Evolutionary conservation across 352 stramenopile species (phyloP).

Genomic region (Phytophthora kernoviae): DNA sequence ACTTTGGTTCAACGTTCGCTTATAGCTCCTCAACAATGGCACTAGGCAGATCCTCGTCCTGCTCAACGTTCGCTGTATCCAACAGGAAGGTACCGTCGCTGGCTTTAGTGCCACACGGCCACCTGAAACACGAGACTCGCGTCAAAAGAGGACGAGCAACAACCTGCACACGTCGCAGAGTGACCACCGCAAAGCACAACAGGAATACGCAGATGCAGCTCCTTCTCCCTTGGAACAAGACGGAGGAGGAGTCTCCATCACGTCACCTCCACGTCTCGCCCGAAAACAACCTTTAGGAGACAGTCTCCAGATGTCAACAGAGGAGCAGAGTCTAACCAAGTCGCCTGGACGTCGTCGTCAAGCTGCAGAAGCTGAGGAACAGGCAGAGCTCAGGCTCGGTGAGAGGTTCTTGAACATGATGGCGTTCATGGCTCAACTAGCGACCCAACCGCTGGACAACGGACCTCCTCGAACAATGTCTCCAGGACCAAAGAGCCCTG

Average conservation of each 20-base stretch:
- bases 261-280: conserved; percentile 4
- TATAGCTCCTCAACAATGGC: neutral
- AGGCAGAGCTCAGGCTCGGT: conserved; percentile 45
- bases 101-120: conserved; percentile 51
- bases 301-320: neutral
- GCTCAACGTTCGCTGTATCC: conserved; percentile 27
- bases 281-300: conserved; percentile 4
- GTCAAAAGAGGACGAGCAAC: conserved; percentile 14
- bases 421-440: conserved; percentile 51
- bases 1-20: no score
- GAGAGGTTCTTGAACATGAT: conserved; percentile 68
- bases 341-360: neutral
- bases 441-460: conserved; percentile 23
- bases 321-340: neutral
- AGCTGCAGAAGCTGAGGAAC: neutral
- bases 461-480: neutral
- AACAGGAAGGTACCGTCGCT: conserved; percentile 45
- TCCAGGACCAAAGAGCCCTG: conserved; percentile 9
- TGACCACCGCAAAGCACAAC: neutral
- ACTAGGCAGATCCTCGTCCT: conserved; percentile 10
- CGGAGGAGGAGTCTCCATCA: neutral
- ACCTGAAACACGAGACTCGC: conserved; percentile 24
- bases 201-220: no score
- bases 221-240: neutral
- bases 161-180: conserved; percentile 5